A percentile compares a stretch with the other conserved stretches of the same genome.
Conservation (phyloP, 495 filamentous ascomycete genomes). For the Lophium mytilinum region DNA sequence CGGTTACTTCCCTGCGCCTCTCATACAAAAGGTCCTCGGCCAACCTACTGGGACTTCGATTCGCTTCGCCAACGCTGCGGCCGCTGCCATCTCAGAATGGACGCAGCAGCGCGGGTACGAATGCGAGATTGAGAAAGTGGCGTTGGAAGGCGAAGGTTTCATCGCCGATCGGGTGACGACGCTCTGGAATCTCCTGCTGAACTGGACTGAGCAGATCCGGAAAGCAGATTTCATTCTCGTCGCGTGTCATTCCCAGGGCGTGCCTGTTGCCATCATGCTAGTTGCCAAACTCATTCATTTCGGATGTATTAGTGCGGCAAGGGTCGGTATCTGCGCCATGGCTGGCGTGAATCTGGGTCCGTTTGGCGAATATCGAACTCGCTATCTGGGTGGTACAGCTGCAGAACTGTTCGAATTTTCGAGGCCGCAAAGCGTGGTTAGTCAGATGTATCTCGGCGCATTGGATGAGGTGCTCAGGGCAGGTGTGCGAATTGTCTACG, state of each 20-base stretch:
- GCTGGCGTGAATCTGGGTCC: constrained; percentile 91
- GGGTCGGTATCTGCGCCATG: constrained; percentile 83
- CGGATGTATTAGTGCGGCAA: constrained; percentile 60
- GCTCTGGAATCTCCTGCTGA: constrained; percentile 87
- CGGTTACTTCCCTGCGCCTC: constrained; percentile 80
- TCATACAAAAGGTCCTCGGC: constrained; percentile 78
- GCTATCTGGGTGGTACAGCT: constrained; percentile 77
- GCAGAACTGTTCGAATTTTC: constrained; percentile 91
- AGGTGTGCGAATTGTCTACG: constrained; percentile 73
- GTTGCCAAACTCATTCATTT: constrained; percentile 80
- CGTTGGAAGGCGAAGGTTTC: constrained; percentile 95
- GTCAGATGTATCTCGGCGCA: constrained; percentile 68
- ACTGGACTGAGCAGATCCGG: constrained; percentile 88
- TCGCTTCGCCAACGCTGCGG: constrained; percentile 82
- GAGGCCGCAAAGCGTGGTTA: constrained; percentile 67
- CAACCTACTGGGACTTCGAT: constrained; percentile 94
- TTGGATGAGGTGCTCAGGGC: constrained; percentile 63
- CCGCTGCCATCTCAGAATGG: constrained; percentile 76
- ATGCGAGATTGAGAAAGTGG: constrained; percentile 76
- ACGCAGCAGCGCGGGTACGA: constrained; percentile 45
- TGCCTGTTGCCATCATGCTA: constrained; percentile 89
- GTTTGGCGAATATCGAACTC: constrained; percentile 76
- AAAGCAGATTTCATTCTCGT: constrained; percentile 82
- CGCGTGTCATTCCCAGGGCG: constrained; percentile 90
- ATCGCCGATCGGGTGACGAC: constrained; percentile 83